Percentiles rank a stretch among this genome's conserved stretches.
Conservation (phyloP, 2,329 filamentous ascomycete genomes). For the Monosporascus sp. region DNA sequence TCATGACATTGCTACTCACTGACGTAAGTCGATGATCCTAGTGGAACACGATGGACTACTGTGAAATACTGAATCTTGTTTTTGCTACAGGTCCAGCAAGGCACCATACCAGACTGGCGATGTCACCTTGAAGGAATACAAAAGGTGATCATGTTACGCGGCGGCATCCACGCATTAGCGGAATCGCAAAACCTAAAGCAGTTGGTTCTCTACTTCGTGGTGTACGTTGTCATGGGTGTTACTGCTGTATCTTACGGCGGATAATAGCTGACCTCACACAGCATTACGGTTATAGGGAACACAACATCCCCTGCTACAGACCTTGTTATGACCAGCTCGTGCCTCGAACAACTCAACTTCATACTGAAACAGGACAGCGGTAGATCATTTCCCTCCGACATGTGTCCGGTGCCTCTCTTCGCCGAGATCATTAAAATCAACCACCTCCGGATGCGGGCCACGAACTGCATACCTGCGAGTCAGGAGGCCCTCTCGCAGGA, state of each 20-base stretch:
- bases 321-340: constrained; percentile 18
- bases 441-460: constrained; percentile 24
- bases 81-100: constrained; percentile 23
- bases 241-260: neutral
- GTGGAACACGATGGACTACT: neutral
- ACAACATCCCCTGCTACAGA: constrained; percentile 31
- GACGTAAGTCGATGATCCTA: constrained; percentile 22
- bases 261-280: constrained; percentile 12
- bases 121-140: constrained; percentile 30
- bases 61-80: neutral
- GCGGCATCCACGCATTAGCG: constrained; percentile 24
- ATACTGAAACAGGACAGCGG: constrained; percentile 17
- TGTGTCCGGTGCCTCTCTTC: constrained; percentile 29
- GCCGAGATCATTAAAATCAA: constrained; percentile 31
- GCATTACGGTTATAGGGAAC: constrained; percentile 29
- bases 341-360: constrained; percentile 21
- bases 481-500: constrained; percentile 7
- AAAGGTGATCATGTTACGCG: constrained; percentile 27
- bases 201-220: constrained; percentile 19
- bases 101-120: constrained; percentile 27
- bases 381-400: constrained; percentile 18
- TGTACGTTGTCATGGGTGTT: constrained; percentile 13
- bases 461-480: neutral
- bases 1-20: constrained; percentile 27
- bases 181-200: constrained; percentile 13